Conservation (phyloP, 202 grass and related monocot species). For the Elaeis oleifera region DNA sequence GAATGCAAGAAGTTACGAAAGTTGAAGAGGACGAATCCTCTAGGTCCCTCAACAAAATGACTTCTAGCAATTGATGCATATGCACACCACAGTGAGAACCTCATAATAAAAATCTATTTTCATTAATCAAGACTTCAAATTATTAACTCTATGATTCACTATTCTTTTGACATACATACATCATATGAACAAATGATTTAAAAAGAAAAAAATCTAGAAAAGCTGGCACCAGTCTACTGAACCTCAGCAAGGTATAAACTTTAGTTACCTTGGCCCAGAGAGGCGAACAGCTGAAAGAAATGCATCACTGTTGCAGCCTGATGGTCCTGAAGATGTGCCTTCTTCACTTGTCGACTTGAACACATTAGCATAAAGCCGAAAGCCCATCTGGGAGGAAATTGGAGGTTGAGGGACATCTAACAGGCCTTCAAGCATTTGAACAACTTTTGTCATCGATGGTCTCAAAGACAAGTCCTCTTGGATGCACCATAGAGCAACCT, state of each 20-base stretch:
- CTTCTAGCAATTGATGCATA: too few species aligned
- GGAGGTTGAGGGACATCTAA: constrained; percentile 64
- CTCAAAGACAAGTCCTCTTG: constrained; percentile 81
- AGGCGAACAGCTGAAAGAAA: constrained; percentile 76
- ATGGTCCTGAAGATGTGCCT: constrained; percentile 65
- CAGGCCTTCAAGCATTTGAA: constrained; percentile 87
- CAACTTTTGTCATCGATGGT: constrained; percentile 78
- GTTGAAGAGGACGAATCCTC: too few species aligned
- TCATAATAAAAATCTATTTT: too few species aligned
- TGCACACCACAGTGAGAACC: too few species aligned
- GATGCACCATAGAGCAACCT: constrained; percentile 93
- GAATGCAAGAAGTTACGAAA: too few species aligned
- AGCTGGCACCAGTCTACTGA: neutral
- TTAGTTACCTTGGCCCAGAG: constrained; percentile 65
- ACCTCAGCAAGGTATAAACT: neutral
- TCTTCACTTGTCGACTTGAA: constrained; percentile 71
- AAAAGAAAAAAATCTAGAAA: too few species aligned
- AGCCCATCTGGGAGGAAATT: constrained; percentile 47
- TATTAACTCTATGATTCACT: too few species aligned
- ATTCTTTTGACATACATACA: too few species aligned
- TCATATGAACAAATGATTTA: too few species aligned
- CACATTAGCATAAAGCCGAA: constrained; percentile 52
- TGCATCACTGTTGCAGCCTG: constrained; percentile 73
- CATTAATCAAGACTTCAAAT: too few species aligned
- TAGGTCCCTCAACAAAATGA: too few species aligned